Evolutionary conservation across 1,284 basidiomycete species (phyloP).

Genomic region (Mycosarcoma maydis): DNA sequence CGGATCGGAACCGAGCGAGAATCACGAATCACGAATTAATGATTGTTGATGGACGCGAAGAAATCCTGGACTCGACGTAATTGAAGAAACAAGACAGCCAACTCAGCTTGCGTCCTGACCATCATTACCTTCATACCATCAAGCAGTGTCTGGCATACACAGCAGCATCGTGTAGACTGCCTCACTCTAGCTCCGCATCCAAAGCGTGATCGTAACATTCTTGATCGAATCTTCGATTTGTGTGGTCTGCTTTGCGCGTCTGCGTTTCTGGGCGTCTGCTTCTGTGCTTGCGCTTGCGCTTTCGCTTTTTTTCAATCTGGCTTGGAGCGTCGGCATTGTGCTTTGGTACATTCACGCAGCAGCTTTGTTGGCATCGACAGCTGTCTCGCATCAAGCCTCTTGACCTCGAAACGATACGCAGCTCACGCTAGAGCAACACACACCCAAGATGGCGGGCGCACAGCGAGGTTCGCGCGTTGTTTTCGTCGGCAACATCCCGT

Average conservation of each 20-base stretch:
- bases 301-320: too few relatives aligned
- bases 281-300: slow-evolving; percentile 4
- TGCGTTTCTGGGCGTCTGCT: slow-evolving; percentile 3
- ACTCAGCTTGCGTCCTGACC: neutral
- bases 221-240: slow-evolving; percentile 1
- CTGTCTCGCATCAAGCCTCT: too few relatives aligned
- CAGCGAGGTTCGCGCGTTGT: slow-evolving; percentile 52
- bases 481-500: slow-evolving; percentile 66
- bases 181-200: neutral
- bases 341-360: too few relatives aligned
- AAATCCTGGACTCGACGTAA: neutral
- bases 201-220: slow-evolving; percentile 12
- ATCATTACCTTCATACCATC: slow-evolving; percentile 4
- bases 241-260: slow-evolving; percentile 20
- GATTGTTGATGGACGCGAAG: neutral
- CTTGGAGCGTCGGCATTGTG: too few relatives aligned
- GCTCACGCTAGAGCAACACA: neutral
- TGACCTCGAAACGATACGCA: neutral
- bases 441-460: slow-evolving; percentile 34
- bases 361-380: too few relatives aligned
- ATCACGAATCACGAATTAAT: too few relatives aligned
- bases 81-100: too few relatives aligned
- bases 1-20: neutral
- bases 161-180: slow-evolving; percentile 5
- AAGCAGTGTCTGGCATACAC: neutral